These are phyloP conservation scores for Coix lacrymajobi DNA, from an alignment of 176 grass and related monocot species.

Conservation along the genomic window DNA sequence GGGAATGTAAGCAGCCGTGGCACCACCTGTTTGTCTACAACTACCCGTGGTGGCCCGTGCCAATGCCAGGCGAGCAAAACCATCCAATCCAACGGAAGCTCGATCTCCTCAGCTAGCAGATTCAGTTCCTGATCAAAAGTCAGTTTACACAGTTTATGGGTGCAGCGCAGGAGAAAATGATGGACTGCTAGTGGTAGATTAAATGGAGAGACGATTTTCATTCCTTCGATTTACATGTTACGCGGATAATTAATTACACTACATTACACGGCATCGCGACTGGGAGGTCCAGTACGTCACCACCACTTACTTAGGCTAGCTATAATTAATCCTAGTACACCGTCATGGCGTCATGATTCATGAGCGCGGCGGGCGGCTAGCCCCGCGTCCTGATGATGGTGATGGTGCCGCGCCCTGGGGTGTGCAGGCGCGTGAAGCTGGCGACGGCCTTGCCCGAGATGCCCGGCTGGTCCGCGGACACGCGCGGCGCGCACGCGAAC, in stretches of 20 bases:
- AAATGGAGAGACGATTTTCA: not conserved
- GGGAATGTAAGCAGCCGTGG: conserved; percentile 24
- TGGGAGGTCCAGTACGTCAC: not conserved
- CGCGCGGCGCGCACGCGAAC: conserved; percentile 64
- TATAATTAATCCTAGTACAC: too few relatives aligned
- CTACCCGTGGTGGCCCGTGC: not conserved
- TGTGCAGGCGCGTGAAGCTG: conserved; percentile 76
- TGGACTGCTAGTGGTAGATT: not conserved
- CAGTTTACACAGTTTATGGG: not conserved
- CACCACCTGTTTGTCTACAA: conserved; percentile 24
- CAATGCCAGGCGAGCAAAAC: not conserved
- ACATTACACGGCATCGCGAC: conserved; percentile 39
- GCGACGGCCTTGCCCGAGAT: conserved; percentile 78
- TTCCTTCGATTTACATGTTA: not conserved
- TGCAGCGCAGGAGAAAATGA: not conserved
- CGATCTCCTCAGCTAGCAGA: not conserved
- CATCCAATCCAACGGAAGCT: conserved; percentile 8
- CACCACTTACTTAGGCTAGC: not conserved
- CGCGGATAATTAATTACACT: conserved; percentile 42
- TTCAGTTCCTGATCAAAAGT: not conserved
- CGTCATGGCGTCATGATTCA: too few relatives aligned
- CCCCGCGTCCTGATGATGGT: conserved; percentile 92
- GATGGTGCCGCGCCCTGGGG: conserved; percentile 73
- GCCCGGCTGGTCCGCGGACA: conserved; percentile 52
- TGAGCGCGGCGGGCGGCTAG: conserved; percentile 19